phyloP scores from a whole-genome alignment of 352 stramenopile species.

The Phytophthora constricta region DNA sequence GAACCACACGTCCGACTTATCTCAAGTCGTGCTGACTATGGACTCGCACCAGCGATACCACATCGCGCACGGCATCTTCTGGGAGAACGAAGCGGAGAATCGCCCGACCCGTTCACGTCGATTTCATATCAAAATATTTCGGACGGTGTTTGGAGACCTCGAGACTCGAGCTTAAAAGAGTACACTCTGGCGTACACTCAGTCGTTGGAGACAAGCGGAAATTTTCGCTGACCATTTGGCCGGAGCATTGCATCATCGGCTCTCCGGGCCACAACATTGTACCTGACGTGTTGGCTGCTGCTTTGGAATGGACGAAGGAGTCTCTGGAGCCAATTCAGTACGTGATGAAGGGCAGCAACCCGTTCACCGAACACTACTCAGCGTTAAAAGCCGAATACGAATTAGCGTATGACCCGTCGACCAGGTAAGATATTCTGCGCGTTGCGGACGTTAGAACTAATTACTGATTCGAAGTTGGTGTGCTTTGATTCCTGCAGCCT shows the following conservation, averaged over 20 bases:
- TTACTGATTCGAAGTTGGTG: background rate
- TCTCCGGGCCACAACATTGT: slow-evolving; percentile 88
- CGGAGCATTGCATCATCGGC: slow-evolving; percentile 95
- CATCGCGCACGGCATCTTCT: slow-evolving; percentile 94
- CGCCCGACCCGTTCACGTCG: slow-evolving; percentile 89
- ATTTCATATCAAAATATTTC: slow-evolving; percentile 86
- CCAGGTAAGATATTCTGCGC: slow-evolving; percentile 41
- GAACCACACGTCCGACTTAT: slow-evolving; percentile 55
- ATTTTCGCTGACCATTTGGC: slow-evolving; percentile 94
- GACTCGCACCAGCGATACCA: slow-evolving; percentile 95
- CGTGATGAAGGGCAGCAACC: slow-evolving; percentile 92
- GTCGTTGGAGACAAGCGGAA: slow-evolving; percentile 80
- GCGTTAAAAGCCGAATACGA: slow-evolving; percentile 91
- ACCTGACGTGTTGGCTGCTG: slow-evolving; percentile 65
- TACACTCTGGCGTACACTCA: slow-evolving; percentile 89
- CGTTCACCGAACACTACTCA: slow-evolving; percentile 95
- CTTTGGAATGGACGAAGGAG: slow-evolving; percentile 80
- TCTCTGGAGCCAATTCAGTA: slow-evolving; percentile 69
- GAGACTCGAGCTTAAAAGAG: slow-evolving; percentile 59
- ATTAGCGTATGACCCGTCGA: slow-evolving; percentile 61
- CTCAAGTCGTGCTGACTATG: slow-evolving; percentile 91
- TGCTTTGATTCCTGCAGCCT: no score
- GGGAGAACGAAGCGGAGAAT: slow-evolving; percentile 61
- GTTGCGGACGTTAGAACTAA: slow-evolving; percentile 23
- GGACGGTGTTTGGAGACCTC: slow-evolving; percentile 50